Base-by-base conservation (phyloP, 2,329 filamentous ascomycete genomes). In the Aspergillus pseudoviridinutans region DNA sequence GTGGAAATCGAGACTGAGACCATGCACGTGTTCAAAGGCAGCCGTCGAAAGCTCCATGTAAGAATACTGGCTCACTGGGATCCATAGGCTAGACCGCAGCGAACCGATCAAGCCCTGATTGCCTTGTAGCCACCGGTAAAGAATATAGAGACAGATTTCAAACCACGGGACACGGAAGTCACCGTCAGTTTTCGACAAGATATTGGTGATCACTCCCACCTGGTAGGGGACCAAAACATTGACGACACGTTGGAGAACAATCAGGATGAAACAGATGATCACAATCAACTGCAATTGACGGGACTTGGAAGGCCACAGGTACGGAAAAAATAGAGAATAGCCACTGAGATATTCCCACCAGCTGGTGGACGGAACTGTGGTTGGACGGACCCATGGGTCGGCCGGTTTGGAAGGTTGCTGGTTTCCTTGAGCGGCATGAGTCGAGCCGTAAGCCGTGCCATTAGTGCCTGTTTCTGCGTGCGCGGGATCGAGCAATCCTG, bases 311-410 rank as follows among this genome's bases (percentile, higher is more conserved):
- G 94, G 94, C 94, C 94, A 99, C 58, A 97, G 84, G 71, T 97
- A 99, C 0, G 92, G 93, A 72, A 97, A 95, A 76, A 99, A 96
- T 53, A 97, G 81, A 12, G 88, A 90, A 74, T 97, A 99, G 49
- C 93, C 92, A 62, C 88, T 87, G 59, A 97, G 79, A 73, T 99
- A 99, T 71, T 97, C 92, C 86, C 90, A 96, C 94, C 94, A 99
- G 53, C 87, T 94, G 64, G 90, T 91, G 65, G 90, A 89, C 2
- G 91, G 92, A 8, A 91, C 84, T 62, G 91, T 93, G 41, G 89
- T 88, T 1, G 92, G 92, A 65, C 93, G 88, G 73, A 95, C 95
- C 80, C 96, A 97, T 5, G 90, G 91, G 9, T 91, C 87, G 60
- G 80, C 74, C 1, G 73, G 73, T 51, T 75, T 76, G 24, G 79